phyloP scores from a whole-genome alignment of 805 yeast genomes.

The Yarrowia yakushimensis region DNA sequence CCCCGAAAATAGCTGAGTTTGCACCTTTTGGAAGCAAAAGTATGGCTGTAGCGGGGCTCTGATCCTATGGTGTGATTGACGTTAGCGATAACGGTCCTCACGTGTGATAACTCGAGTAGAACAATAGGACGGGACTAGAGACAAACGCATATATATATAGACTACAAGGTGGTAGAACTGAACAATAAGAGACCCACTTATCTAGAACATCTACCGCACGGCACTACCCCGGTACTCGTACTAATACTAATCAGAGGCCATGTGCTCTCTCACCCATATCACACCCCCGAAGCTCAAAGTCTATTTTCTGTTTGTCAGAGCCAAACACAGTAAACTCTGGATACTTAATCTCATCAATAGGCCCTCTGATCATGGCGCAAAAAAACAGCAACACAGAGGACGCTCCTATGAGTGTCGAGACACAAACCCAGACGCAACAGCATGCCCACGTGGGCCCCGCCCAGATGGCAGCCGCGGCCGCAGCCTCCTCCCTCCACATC shows the following conservation, averaged over 20 bases:
- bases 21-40: neutral
- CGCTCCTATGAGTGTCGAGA: constrained; percentile 1
- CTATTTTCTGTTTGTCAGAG: neutral
- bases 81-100: neutral
- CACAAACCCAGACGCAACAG: neutral
- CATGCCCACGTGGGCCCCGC: neutral
- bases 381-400: constrained; percentile 1
- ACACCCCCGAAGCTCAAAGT: neutral
- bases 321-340: constrained; percentile 16
- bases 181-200: neutral
- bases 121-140: neutral
- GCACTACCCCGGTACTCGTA: no score
- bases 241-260: neutral
- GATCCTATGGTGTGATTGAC: constrained; percentile 5
- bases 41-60: neutral
- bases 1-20: neutral
- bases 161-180: neutral
- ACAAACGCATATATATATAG: neutral
- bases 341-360: constrained; percentile 12
- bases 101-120: neutral
- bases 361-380: constrained; percentile 12
- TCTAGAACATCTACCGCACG: no score
- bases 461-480: constrained; percentile 4
- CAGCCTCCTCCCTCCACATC: constrained; percentile 8
- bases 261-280: neutral